phyloP scores from a whole-genome alignment of 1,284 basidiomycete species.

The Pisolithus thermaeus region DNA sequence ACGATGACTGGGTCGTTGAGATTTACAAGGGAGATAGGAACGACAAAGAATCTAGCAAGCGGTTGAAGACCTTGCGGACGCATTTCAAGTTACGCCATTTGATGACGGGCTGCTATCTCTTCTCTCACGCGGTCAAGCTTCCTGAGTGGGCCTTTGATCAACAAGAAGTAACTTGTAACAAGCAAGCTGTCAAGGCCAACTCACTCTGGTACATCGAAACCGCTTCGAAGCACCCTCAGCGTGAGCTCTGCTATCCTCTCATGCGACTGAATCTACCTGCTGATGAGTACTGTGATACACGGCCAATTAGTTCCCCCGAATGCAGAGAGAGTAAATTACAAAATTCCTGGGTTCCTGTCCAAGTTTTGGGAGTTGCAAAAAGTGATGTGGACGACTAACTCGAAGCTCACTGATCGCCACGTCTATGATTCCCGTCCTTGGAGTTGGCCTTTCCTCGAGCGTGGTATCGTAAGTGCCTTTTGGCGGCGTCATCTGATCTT shows the following conservation, averaged over 20 bases:
- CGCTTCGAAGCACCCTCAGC: slow-evolving; percentile 57
- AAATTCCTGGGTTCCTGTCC: slow-evolving; percentile 76
- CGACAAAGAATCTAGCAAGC: slow-evolving; percentile 65
- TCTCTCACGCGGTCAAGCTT: slow-evolving; percentile 96
- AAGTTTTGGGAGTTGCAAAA: slow-evolving; percentile 92
- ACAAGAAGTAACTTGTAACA: slow-evolving; percentile 98
- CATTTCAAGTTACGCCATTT: slow-evolving; percentile 83
- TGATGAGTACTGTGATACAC: background rate
- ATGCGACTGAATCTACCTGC: background rate
- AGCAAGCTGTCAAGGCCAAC: slow-evolving; percentile 87
- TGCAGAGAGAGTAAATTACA: slow-evolving; percentile 85
- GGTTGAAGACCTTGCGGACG: slow-evolving; percentile 77
- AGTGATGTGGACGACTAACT: slow-evolving; percentile 99
- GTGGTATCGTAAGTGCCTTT: slow-evolving; percentile 77
- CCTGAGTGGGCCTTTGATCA: slow-evolving; percentile 98
- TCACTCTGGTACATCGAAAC: slow-evolving; percentile 97
- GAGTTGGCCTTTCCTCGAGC: slow-evolving; percentile 82
- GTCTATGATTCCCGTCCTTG: slow-evolving; percentile 90
- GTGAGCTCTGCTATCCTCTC: slow-evolving; percentile 43
- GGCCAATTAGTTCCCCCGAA: slow-evolving; percentile 51
- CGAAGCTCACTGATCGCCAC: slow-evolving; percentile 91
- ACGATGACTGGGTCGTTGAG: slow-evolving; percentile 95
- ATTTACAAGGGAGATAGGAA: slow-evolving; percentile 66
- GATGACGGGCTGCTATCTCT: slow-evolving; percentile 91
- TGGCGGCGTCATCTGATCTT: background rate